phyloP scores from a whole-genome alignment of 306 rosid genomes.

The Bauhinia variegata region DNA sequence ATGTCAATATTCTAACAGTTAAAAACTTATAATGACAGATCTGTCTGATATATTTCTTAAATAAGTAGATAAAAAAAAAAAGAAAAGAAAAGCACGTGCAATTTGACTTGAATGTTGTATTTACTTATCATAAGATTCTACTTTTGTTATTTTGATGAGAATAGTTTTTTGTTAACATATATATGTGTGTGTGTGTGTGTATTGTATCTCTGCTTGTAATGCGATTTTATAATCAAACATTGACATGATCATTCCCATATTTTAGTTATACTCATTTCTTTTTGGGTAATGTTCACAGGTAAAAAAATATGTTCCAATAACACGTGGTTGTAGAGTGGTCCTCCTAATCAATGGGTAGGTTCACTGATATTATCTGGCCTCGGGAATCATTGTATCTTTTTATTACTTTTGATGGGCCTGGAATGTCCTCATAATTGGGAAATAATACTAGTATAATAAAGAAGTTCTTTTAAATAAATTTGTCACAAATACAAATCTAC shows the following conservation, averaged over 20 bases:
- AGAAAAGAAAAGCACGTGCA: not conserved
- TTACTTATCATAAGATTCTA: not conserved
- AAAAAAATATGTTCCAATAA: constrained; percentile 87
- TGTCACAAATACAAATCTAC: not conserved
- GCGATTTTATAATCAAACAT: constrained; percentile 1
- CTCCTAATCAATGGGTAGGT: constrained; percentile 93
- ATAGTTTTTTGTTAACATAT: not conserved
- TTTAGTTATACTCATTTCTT: constrained; percentile 21
- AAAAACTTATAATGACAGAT: too few species aligned
- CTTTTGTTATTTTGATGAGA: constrained; percentile 8
- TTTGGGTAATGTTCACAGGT: constrained; percentile 56
- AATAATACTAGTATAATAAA: not conserved
- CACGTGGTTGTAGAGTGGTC: constrained; percentile 86
- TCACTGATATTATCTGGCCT: constrained; percentile 29
- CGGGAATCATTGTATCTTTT: constrained; percentile 6
- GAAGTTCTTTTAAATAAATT: constrained; percentile 4
- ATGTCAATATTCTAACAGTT: too few species aligned
- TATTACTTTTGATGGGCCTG: constrained; percentile 1
- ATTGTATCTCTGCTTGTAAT: constrained; percentile 8
- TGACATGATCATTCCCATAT: constrained; percentile 17
- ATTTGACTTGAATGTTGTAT: constrained; percentile 26
- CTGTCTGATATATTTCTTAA: not conserved
- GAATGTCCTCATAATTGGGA: constrained; percentile 19
- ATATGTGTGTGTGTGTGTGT: too few species aligned
- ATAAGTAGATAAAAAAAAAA: not conserved